Base-by-base conservation (phyloP, 2,329 filamentous ascomycete species). In the Blumeriella jaapii region DNA sequence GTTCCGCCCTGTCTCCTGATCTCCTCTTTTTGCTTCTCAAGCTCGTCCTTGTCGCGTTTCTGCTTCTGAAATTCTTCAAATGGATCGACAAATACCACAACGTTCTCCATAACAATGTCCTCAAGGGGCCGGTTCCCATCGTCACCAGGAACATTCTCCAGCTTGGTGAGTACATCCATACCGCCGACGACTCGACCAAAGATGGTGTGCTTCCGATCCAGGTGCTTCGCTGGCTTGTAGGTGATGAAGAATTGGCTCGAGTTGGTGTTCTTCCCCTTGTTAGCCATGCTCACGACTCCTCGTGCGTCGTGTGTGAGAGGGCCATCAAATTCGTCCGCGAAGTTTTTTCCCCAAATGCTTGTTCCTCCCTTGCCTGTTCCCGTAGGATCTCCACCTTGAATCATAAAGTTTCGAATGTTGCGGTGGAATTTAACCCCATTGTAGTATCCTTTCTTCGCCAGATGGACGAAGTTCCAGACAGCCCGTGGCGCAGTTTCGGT, bases 181-280 rank as follows among this genome's bases (percentile, higher is more conserved):
- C 82, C 89, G 17, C 81, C 83, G 1, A 93, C 80, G 0, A 96
- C 75, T 23, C 77, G 75, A 2, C 80, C 91, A 52, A 98, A 98
- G 25, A 98, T 82, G n/a, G 91, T 96, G 60, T 98, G 91, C 55
- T 98, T 98, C 40, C 79, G 72, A 59, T 98, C 85, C 1, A 98
- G 70, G 61, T 98, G 91, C 44, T 81, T 78, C 0, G 79, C 74
- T 1, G 82, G 68, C 32, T 84, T 78, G 59, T 98, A 98, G 0
- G 81, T 83, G 54, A 98, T 82, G 65, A 96, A 98, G 56, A 78
- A 98, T 59, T 98, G 91, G 48, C 76, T 84, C 6, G 83, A 91
- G 60, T 98, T 98, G 14, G 89, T 96, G 55, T 95, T 89, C 55
- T 95, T 95, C 39, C 91, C 91, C 57, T 98, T 98, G 60, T 98